Evolutionary conservation across 2,329 filamentous ascomycete genomes (phyloP).

Genomic region (Talaromyces atroroseus): DNA sequence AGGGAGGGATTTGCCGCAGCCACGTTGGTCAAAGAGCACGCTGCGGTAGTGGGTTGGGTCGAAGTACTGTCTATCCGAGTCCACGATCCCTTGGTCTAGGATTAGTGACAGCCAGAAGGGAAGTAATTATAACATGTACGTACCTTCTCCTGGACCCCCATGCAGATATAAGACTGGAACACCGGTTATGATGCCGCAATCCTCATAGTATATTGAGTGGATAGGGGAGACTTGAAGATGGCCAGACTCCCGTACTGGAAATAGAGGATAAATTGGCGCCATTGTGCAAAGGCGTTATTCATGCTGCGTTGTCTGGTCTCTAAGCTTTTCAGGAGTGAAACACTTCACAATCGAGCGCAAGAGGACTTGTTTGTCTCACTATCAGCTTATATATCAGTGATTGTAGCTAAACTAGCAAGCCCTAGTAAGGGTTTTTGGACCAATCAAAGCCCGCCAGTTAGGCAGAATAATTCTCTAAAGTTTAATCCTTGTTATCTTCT

Average conservation of each 20-base stretch:
- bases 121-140: slow-evolving; percentile 20
- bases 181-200: not conserved
- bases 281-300: not conserved
- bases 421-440: no score
- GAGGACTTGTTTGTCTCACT: no score
- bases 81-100: not conserved
- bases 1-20: slow-evolving; percentile 41
- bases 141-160: slow-evolving; percentile 39
- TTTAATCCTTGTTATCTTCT: no score
- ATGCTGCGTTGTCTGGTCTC: no score
- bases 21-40: slow-evolving; percentile 46
- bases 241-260: slow-evolving; percentile 2
- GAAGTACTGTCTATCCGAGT: slow-evolving; percentile 31
- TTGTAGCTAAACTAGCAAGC: no score
- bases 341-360: no score
- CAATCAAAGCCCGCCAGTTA: no score
- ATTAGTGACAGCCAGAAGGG: not conserved
- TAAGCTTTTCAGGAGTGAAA: no score
- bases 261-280: slow-evolving; percentile 1
- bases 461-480: no score
- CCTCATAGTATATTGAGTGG: not conserved
- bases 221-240: slow-evolving; percentile 2
- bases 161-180: slow-evolving; percentile 33
- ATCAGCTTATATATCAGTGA: no score
- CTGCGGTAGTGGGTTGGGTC: slow-evolving; percentile 41